phyloP scores from a whole-genome alignment of 257 asterid species.

The Plantago elongata region DNA sequence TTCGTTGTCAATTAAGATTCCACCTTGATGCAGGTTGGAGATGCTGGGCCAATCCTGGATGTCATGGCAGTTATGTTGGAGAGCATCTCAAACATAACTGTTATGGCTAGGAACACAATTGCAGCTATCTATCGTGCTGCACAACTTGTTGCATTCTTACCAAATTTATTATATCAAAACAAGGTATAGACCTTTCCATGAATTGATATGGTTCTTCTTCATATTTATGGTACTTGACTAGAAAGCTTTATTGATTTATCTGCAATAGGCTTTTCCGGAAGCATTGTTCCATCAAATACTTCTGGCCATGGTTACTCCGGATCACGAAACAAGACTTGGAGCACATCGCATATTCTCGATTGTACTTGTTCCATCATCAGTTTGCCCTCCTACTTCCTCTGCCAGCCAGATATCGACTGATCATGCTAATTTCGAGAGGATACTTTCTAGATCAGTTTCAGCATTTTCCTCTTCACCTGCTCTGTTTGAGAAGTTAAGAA shows the following conservation, averaged over 20 bases:
- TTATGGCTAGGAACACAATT: conserved; percentile 66
- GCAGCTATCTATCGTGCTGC: conserved; percentile 59
- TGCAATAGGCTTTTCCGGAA: conserved; percentile 65
- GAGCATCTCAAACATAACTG: conserved; percentile 54
- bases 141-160: conserved; percentile 60
- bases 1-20: conserved; percentile 22
- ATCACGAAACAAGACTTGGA: conserved; percentile 67
- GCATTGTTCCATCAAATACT: conserved; percentile 71
- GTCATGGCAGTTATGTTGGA: conserved; percentile 84
- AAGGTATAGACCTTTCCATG: conserved; percentile 41
- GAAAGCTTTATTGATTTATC: conserved; percentile 14
- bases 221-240: conserved; percentile 11
- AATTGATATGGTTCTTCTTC: conserved; percentile 19
- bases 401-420: conserved; percentile 26
- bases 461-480: conserved; percentile 71
- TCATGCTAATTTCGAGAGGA: conserved; percentile 44
- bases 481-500: conserved; percentile 46
- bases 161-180: conserved; percentile 49
- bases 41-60: conserved; percentile 76
- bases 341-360: conserved; percentile 72
- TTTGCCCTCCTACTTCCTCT: conserved; percentile 41
- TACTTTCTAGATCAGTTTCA: conserved; percentile 62
- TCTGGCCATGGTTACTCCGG: conserved; percentile 63
- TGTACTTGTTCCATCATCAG: conserved; percentile 72
- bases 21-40: conserved; percentile 53